Base-by-base conservation (phyloP, 1,284 basidiomycete genomes). In the Ceratobasidium sp. region DNA sequence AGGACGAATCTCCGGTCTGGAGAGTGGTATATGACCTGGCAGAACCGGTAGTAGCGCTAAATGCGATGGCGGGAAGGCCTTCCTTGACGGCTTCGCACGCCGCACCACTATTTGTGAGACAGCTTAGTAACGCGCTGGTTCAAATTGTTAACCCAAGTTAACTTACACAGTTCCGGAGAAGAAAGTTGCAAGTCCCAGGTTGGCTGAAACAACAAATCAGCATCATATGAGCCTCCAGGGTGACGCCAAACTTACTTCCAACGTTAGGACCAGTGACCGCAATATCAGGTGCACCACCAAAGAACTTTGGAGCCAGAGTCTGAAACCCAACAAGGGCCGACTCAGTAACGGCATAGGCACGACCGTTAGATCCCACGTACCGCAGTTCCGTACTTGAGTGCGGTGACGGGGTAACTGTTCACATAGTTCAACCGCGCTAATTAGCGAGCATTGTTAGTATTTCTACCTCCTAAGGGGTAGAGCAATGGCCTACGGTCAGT, bases 241-340 rank as follows among this genome's bases (percentile, higher is more conserved):
- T 56, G n/a, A 53, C 19, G 27, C 14, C 45, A 45, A 29, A 79
- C 83, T 82, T 75, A 85, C 85, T 84, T 65, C 87, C 87, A 14
- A 88, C 83, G 78, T 89, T 89, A 0, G 85, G 84, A 0, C 87
- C 88, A 76, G 84, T 84, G 14, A 89, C 82, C 5, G 88, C 84
- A 44, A 89, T 82, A 67, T 88, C 87, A 22, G 77, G 76, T 19
- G 79, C 76, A 7, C 83, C 82, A 57, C 67, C 71, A 75, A 87
- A 86, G 76, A 85, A 83, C 60, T 83, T 78, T 0, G 86, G 85
- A 2, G 85, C 81, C 15, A 88, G 80, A 0, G 84, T 86, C 77
- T 88, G 83, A 27, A 89, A 86, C 0, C 87, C 87, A 77, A 82
- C 85, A 11, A 41, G 6, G 36, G 36, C 36, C 11, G 36, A 4